Evolutionary conservation across 2,329 filamentous ascomycete species (phyloP), one percentile per base, ranked within the genome.

Genomic region (Parascedosporium putredinis): DNA sequence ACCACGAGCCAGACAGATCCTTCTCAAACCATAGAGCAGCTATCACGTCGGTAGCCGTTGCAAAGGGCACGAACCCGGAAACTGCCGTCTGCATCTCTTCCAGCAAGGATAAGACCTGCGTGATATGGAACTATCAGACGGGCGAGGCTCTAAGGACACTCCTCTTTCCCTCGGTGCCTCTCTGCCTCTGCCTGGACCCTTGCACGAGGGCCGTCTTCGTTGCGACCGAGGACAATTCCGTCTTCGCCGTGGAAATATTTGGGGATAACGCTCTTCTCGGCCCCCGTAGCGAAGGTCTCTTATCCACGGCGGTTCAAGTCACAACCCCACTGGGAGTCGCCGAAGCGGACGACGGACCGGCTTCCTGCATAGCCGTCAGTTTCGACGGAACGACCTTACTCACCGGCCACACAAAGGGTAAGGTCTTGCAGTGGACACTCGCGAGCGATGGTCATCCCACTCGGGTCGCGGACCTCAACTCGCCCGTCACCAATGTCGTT

Each of bases 51-150:
- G 62, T 86, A 16, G 67, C 66, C 4, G 67, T 76, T 40, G 83
- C 86, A 16, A 81, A 86, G 59, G 84, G 84, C 60, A 71, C 75
- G 52, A 83, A 80, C 62, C 62, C 69, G 14, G 79, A 82, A 58
- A 84, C 84, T 52, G 91, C 87, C 63, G 81, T 97, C 53, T 90
- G 86, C 52, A 76, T 96, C 18, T 94, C 91, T 3, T 80, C 83
- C 5, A 88, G 88, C 55, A 82, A 79, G 58, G 93, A 97, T 68
- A 90, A 87, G 66, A 93, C 88, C 6, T 88, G 88, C 57, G 83
- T 95, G 59, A 74, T 95, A 53, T 98, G 93, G 93, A 90, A 97
- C 67, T 94, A 94, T 62, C 80, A 83, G 54, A 86, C 81, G 1
- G 88, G 88, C 34, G 78, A 80, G 53, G 73, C 84, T 9, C 70